Base-by-base conservation (phyloP, 345 rosid species). In the Moricandia moricandioides region DNA sequence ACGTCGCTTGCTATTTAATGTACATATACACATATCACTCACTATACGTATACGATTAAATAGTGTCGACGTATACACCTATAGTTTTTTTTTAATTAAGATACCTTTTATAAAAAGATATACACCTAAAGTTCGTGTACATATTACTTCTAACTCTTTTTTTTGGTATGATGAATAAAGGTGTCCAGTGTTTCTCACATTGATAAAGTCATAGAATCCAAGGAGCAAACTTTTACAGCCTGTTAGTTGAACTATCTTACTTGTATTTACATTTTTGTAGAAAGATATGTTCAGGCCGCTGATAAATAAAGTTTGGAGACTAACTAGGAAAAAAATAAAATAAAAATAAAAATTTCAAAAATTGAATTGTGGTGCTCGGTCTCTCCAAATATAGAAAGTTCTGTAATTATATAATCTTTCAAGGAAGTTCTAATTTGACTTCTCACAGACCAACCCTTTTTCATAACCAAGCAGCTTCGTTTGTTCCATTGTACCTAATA, bases 391-490 rank as follows among this genome's bases (percentile, higher is more conserved):
- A 11, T 18, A 52, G 81, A 18, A 72, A 52, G 4, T 58, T 33
- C 30, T 58, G 62, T 65, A 47, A 65, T 14, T 2, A 39, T 69
- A n/a, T 4, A 21, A 52, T 13, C 3, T 30, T 35, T 58, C 11
- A 33, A 72, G 69, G 73, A 72, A n/a, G 77, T 71, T 51, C 47
- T 59, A 39, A 37, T 59, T 72, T 78, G 77, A 78, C 77, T 78
- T 72, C 16, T 37, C 13, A 66, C 8, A 30, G 72, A 60, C 49
- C 5, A 66, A 66, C 68, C 56, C 45, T 58, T 61, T 35, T 9
- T 62, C 62, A 72, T 24, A 69, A 78, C 81, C 77, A 72, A 78
- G 77, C 81, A 78, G 81, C 77, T 72, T 78, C 77, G 73, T 72
- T 47, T 78, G 81, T 60, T 72, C 7, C 73, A 60, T 72, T 72